Base-by-base conservation (phyloP, 176 grass and related monocot genomes). In the Aegilops speltoides region DNA sequence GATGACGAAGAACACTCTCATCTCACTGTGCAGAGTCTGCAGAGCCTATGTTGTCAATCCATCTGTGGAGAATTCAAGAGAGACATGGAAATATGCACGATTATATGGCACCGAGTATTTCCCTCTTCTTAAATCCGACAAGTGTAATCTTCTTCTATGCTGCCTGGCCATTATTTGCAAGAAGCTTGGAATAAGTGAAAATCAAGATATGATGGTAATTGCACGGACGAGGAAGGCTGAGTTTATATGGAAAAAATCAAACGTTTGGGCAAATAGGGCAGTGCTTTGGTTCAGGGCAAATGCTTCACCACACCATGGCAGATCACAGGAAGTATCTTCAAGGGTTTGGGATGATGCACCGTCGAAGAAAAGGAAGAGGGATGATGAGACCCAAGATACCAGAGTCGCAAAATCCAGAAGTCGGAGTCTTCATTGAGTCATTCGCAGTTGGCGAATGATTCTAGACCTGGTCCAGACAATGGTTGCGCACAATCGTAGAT, bases 401-500 rank as follows among this genome's bases (percentile, higher is more conserved):
- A 63, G 76, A 78, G 66, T 68, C 6, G 7, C 36, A 68, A 91
- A 87, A 67, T 78, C 70, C 31, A 48, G 63, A 38, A 48, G 48
- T 15, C 71, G 76, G 19, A 87, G 68, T 85, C 66, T 90, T 59
- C 54, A 22, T 22, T 59, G 20, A 59, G 19, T 9, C 6, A 22
- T 59, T 22, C 19, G 54, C 19, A 22, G 19, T 65, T 85, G 63
- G 31, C 26, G 43, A 89, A 80, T 29, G 79, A 91, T 65, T 85
- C 48, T 71, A 94, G 31, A 3, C 82, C 54, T 31, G 60, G 69
- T 67, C 61, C 64, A 71, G 84, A 75, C 73, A 76, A 86, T 60
- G 16, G 43, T 79, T 91, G 60, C 29, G 40, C 72, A 33, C 88
- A 91, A 79, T 94, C 88, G 34, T 72, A 72, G 68, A 7, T 72